Evolutionary conservation across 2,329 filamentous ascomycete genomes (phyloP).

Genomic region (Colletotrichum tropicicola): DNA sequence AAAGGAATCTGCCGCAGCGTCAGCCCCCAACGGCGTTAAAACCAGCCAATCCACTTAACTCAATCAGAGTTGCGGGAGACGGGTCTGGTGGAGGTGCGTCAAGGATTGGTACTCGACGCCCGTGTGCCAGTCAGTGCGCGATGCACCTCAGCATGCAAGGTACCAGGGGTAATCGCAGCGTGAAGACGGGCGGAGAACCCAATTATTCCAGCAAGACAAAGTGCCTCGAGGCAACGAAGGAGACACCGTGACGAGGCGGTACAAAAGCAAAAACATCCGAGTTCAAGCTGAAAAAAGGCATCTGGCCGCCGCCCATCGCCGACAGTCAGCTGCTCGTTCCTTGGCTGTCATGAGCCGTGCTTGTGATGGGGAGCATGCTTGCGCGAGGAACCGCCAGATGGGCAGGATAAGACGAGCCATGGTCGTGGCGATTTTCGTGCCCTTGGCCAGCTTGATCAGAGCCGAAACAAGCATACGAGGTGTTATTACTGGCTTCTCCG

Average conservation of each 20-base stretch:
- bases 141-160: slow-evolving; percentile 22
- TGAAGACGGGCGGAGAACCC: background rate
- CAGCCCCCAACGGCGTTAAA: too few relatives aligned
- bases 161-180: slow-evolving; percentile 19
- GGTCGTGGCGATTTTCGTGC: background rate
- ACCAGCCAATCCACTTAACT: background rate
- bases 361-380: too few relatives aligned
- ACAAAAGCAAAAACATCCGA: background rate
- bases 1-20: background rate
- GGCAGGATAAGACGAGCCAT: background rate
- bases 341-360: too few relatives aligned
- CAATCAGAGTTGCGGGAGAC: background rate
- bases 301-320: too few relatives aligned
- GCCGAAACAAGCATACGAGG: background rate
- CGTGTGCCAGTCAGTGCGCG: slow-evolving; percentile 11
- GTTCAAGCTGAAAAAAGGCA: background rate
- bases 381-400: too few relatives aligned
- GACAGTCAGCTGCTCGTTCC: too few relatives aligned
- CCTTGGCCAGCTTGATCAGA: too few relatives aligned
- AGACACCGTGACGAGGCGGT: background rate
- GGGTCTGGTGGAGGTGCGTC: background rate
- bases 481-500: too few relatives aligned
- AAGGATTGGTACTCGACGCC: background rate
- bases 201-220: background rate
- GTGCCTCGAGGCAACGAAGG: background rate